A percentile compares a stretch with the other conserved stretches of the same genome.
These are phyloP conservation scores for Acacia pycnantha DNA, from an alignment of 331 rosid species.

Conservation along the genomic window DNA sequence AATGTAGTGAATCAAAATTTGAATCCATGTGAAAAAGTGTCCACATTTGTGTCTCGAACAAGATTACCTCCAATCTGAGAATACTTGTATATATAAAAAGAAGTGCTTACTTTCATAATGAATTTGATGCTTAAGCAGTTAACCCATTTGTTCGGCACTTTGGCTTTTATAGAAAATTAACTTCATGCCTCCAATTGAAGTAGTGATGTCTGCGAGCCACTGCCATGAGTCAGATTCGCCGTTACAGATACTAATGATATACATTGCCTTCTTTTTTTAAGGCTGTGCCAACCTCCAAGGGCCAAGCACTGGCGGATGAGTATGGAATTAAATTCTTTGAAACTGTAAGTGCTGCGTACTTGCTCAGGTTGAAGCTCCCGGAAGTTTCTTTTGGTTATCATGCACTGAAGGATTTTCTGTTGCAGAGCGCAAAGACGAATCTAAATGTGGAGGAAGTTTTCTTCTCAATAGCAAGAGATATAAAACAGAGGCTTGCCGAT, in stretches of 20 bases:
- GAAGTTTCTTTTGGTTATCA: not conserved
- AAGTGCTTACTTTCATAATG: not conserved
- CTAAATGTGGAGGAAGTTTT: constrained; percentile 94
- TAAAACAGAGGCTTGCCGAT: constrained; percentile 90
- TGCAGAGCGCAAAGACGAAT: constrained; percentile 97
- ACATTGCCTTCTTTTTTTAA: constrained; percentile 31
- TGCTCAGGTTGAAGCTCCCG: constrained; percentile 20
- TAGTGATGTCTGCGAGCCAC: not conserved
- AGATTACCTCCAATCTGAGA: too few relatives aligned
- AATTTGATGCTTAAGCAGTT: not conserved
- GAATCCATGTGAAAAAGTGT: too few relatives aligned
- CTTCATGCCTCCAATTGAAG: constrained; percentile 19
- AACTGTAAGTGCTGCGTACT: constrained; percentile 66
- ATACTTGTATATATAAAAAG: too few relatives aligned
- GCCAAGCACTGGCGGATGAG: constrained; percentile 96
- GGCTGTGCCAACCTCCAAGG: constrained; percentile 95
- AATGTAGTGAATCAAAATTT: too few relatives aligned
- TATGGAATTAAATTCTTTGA: constrained; percentile 95
- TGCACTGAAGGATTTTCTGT: constrained; percentile 18
- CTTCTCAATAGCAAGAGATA: constrained; percentile 89
- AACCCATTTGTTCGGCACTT: too few relatives aligned
- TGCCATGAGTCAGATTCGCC: constrained; percentile 5
- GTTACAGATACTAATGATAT: not conserved
- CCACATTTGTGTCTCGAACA: too few relatives aligned
- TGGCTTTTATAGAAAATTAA: not conserved